Evolutionary conservation across 2,329 filamentous ascomycete genomes (phyloP).

Genomic region (Penicillium decumbens): DNA sequence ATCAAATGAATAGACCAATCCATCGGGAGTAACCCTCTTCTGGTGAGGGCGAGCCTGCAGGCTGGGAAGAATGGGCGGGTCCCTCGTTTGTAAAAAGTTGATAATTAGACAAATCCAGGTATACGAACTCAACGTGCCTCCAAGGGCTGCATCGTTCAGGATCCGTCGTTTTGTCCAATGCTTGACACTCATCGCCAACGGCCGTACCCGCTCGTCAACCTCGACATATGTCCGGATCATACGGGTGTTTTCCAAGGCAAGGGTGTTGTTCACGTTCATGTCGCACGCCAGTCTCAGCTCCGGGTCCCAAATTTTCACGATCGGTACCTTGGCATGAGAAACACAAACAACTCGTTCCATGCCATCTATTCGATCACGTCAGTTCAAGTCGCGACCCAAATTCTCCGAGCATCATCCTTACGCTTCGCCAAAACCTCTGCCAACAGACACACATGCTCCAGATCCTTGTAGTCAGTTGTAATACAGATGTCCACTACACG

Average conservation of each 20-base stretch:
- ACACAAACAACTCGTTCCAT: constrained; percentile 97
- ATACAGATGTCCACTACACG: constrained; percentile 89
- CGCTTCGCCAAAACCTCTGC: constrained; percentile 79
- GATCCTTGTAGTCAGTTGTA: constrained; percentile 78
- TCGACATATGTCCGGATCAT: constrained; percentile 98
- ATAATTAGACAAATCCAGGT: constrained; percentile 99
- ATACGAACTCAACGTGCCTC: constrained; percentile 93
- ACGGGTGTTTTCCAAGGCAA: constrained; percentile 90
- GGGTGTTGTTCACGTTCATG: constrained; percentile 97
- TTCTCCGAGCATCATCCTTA: constrained; percentile 48
- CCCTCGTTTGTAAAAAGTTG: constrained; percentile 85
- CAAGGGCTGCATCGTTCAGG: constrained; percentile 94
- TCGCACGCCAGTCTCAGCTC: constrained; percentile 85
- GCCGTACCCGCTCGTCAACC: constrained; percentile 83
- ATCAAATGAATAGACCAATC: constrained; percentile 71
- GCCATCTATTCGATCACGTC: constrained; percentile 58
- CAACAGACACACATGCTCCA: constrained; percentile 86
- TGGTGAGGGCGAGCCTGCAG: constrained; percentile 70
- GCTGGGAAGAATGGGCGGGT: constrained; percentile 76
- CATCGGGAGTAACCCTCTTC: constrained; percentile 58
- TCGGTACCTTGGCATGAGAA: constrained; percentile 90
- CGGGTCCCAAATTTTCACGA: constrained; percentile 98
- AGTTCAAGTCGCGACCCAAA: constrained; percentile 3
- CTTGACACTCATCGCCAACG: constrained; percentile 94
- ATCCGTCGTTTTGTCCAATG: constrained; percentile 92